Percentiles rank a stretch among this genome's conserved stretches.
phyloP scores from a whole-genome alignment of 2,329 filamentous ascomycete species.

The Zalaria sp. region DNA sequence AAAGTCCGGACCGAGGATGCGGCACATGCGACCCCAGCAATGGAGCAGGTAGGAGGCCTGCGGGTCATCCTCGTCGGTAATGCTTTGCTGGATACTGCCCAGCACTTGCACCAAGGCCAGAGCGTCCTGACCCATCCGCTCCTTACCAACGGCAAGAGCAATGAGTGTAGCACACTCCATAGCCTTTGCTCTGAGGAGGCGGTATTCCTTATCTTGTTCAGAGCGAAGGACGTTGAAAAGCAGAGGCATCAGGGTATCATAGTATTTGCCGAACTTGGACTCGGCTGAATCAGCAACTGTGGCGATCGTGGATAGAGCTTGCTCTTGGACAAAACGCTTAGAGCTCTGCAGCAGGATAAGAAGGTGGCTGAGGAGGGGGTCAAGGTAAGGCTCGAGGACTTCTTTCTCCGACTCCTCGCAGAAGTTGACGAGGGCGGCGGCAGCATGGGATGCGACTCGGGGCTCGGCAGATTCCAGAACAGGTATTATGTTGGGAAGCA shows the following conservation, averaged over 20 bases:
- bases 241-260: conserved; percentile 88
- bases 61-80: conserved; percentile 84
- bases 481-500: conserved; percentile 83
- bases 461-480: conserved; percentile 82
- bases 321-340: conserved; percentile 94
- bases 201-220: conserved; percentile 86
- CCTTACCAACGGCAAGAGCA: conserved; percentile 84
- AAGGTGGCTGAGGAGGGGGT: conserved; percentile 70
- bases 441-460: conserved; percentile 90
- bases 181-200: conserved; percentile 83
- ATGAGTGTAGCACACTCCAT: conserved; percentile 99
- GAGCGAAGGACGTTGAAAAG: conserved; percentile 79
- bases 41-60: conserved; percentile 95
- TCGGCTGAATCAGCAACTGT: conserved; percentile 98
- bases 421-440: conserved; percentile 96
- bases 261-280: conserved; percentile 87
- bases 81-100: conserved; percentile 71
- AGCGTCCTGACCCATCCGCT: conserved; percentile 78
- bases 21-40: conserved; percentile 98
- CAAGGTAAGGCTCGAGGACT: conserved; percentile 83
- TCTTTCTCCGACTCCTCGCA: conserved; percentile 95
- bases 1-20: conserved; percentile 81
- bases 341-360: conserved; percentile 79
- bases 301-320: conserved; percentile 92
- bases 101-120: conserved; percentile 77